A percentile compares a stretch with the other conserved stretches of the same genome.
These are phyloP conservation scores for Trichophaea hybrida DNA, from an alignment of 2,329 filamentous ascomycete genomes.

Conservation along the genomic window DNA sequence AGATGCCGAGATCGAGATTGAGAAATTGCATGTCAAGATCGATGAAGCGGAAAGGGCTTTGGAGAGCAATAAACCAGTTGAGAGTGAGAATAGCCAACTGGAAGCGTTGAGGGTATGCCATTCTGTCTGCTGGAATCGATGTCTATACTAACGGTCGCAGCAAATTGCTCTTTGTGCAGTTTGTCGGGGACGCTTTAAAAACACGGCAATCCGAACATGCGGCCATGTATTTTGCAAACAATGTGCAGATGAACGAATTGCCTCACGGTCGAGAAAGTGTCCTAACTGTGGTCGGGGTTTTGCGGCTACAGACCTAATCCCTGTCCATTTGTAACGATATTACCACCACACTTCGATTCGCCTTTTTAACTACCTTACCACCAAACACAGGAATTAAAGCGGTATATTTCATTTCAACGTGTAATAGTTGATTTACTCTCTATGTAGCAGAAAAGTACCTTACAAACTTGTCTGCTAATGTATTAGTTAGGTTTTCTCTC, in stretches of 20 bases:
- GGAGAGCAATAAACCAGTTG: constrained; percentile 58
- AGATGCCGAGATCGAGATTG: constrained; percentile 55
- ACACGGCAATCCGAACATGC: constrained; percentile 83
- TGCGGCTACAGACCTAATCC: constrained; percentile 79
- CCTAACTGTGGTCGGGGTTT: constrained; percentile 88
- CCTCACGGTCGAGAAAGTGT: constrained; percentile 84
- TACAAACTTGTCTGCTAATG: not conserved
- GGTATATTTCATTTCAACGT: no score
- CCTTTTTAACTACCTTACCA: no score
- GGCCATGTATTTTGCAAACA: constrained; percentile 87
- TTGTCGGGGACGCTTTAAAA: constrained; percentile 85
- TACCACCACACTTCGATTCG: not conserved
- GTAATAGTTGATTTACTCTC: no score
- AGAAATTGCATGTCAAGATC: constrained; percentile 62
- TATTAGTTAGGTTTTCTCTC: not conserved
- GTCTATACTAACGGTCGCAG: constrained; percentile 34
- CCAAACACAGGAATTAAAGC: no score
- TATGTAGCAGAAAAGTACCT: not conserved
- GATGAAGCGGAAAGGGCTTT: constrained; percentile 69
- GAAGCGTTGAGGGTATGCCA: constrained; percentile 52
- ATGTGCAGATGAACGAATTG: constrained; percentile 79
- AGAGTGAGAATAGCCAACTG: constrained; percentile 25
- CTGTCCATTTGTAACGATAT: constrained; percentile 39
- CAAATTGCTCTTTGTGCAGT: constrained; percentile 75
- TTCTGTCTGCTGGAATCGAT: not conserved